Conservation (phyloP, 2,329 filamentous ascomycete species). For the Lomentospora prolificans region DNA sequence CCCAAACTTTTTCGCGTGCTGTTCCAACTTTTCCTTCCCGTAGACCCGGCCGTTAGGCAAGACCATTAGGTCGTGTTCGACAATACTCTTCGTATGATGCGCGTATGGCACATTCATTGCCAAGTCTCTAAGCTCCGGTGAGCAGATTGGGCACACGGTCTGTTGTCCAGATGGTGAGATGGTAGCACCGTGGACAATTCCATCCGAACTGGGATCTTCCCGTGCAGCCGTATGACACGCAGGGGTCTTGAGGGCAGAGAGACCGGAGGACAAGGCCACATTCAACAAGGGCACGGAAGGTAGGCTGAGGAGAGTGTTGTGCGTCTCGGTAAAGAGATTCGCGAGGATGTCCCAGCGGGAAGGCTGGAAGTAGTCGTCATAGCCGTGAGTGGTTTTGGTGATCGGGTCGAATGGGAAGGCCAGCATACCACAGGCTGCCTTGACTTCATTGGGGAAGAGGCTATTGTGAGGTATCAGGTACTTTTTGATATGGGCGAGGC, state of each 20-base stretch:
- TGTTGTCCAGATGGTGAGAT: constrained; percentile 11
- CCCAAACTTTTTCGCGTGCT: constrained; percentile 72
- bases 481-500: constrained; percentile 80
- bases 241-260: constrained; percentile 92
- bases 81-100: constrained; percentile 86
- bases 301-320: constrained; percentile 76
- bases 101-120: constrained; percentile 86
- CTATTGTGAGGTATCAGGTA: constrained; percentile 63
- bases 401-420: constrained; percentile 56
- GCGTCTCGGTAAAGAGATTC: constrained; percentile 70
- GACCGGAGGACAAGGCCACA: constrained; percentile 78
- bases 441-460: constrained; percentile 58
- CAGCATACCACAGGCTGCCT: constrained; percentile 68
- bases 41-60: constrained; percentile 84
- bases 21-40: constrained; percentile 61
- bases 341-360: constrained; percentile 69
- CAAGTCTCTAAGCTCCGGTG: constrained; percentile 85
- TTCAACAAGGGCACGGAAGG: constrained; percentile 78
- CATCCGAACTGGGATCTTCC: constrained; percentile 12
- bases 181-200: not conserved
- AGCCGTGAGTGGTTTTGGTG: constrained; percentile 25
- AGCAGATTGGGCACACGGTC: constrained; percentile 84
- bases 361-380: constrained; percentile 27
- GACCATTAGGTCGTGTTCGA: constrained; percentile 78
- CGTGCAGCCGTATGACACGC: constrained; percentile 55